Evolutionary conservation across 495 filamentous ascomycete species (phyloP), one percentile per base, ranked within the genome.

Genomic region (Saxophila tyrrhenica): DNA sequence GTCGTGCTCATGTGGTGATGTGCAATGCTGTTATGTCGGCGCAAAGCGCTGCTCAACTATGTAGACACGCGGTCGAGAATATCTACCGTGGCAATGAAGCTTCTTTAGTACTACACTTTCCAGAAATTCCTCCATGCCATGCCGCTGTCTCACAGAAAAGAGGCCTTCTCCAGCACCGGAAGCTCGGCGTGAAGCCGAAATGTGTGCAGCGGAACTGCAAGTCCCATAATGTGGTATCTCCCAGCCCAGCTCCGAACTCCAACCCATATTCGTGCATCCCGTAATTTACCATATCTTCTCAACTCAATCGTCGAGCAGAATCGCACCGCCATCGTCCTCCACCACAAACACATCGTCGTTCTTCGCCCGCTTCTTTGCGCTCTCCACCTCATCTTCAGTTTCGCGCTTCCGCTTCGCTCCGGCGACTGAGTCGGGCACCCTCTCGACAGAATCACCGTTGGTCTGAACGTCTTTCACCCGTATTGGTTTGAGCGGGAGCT

Each of bases 341-440:
- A 55, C 45, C 15, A 60, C 49, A 32, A 50, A 47, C 41, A 21
- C 19, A 21, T 56, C 47, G 25, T 20, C 29, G 10, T 29, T 46
- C 57, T 23, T 55, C 10, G 32, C 39, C 20, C 49, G 39, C 49
- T 60, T 60, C 43, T 56, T 57, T 29, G 48, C 54, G 23, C 43
- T 41, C 35, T 54, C 54, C 10, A 38, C 49, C 22, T 56, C 58
- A 3, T 56, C 58, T 19, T 56, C 53, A 24, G 52, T 42, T 19
- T 52, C 48, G 25, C 58, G 58, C 38, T 60, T 60, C 29, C 58
- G 39, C 50, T 60, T 60, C 17, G 42, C 42, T n/a, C 52, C 48
- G 1, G 52, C 39, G 23, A 2, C 7, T 3, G 35, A 25, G 17
- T 1, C 13, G 16, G 25, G 39, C 35, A 50, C 15, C 2, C 39